Percentiles rank a stretch among this genome's conserved stretches.
These are phyloP conservation scores for Sutorius eximius DNA, from an alignment of 1,284 basidiomycete species.

Conservation along the genomic window DNA sequence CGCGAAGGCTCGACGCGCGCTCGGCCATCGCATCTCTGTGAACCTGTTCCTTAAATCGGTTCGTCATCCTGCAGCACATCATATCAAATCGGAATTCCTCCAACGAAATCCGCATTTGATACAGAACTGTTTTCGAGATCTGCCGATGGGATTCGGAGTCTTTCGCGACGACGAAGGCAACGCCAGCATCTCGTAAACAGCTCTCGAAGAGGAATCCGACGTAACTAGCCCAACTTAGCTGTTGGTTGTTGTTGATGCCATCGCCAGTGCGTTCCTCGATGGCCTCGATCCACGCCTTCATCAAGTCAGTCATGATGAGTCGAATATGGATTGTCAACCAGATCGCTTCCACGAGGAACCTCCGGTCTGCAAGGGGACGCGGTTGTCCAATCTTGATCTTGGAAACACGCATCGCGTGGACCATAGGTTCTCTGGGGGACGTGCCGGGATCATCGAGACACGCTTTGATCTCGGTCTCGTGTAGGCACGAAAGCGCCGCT, in stretches of 20 bases:
- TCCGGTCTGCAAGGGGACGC: slow-evolving; percentile 46
- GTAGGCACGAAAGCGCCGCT: slow-evolving; percentile 44
- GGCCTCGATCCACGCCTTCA: slow-evolving; percentile 25
- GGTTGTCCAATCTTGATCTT: slow-evolving; percentile 45
- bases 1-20: slow-evolving; percentile 3
- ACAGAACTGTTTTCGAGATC: slow-evolving; percentile 38
- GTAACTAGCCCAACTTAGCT: slow-evolving; percentile 40
- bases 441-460: slow-evolving; percentile 22
- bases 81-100: slow-evolving; percentile 37
- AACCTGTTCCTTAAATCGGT: slow-evolving; percentile 10
- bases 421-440: slow-evolving; percentile 36
- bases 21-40: slow-evolving; percentile 9
- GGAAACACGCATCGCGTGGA: slow-evolving; percentile 43
- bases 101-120: slow-evolving; percentile 38
- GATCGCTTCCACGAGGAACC: slow-evolving; percentile 48
- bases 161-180: slow-evolving; percentile 40
- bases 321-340: slow-evolving; percentile 46
- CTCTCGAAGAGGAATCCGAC: slow-evolving; percentile 42
- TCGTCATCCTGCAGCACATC: slow-evolving; percentile 25
- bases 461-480: slow-evolving; percentile 40
- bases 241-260: slow-evolving; percentile 17
- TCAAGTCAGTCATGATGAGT: slow-evolving; percentile 39
- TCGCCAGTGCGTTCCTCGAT: slow-evolving; percentile 7
- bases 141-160: slow-evolving; percentile 40
- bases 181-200: slow-evolving; percentile 42